Conservation (phyloP, 495 filamentous ascomycete genomes). For the Pseudevernia furfuracea region DNA sequence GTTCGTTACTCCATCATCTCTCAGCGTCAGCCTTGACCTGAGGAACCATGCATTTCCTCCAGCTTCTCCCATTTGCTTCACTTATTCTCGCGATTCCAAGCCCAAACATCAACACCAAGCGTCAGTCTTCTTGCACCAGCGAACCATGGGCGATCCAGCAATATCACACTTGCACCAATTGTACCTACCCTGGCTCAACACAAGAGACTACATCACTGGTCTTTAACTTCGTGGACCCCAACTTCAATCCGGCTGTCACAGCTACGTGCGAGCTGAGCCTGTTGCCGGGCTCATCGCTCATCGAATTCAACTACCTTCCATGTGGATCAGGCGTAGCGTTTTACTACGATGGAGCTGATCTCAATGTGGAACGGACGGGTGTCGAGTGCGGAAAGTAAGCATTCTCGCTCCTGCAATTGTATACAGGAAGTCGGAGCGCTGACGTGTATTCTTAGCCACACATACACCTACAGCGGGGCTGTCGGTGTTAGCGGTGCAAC, state of each 20-base stretch:
- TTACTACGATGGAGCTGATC: background rate
- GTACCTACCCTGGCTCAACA: background rate
- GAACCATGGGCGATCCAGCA: constrained; percentile 15
- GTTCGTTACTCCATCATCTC: background rate
- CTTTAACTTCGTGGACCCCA: constrained; percentile 5
- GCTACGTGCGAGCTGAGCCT: constrained; percentile 1
- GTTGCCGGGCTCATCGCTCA: background rate
- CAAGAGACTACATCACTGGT: background rate
- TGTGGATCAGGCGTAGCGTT: constrained; percentile 3
- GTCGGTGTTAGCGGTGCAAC: background rate
- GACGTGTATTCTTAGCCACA: background rate
- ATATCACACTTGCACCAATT: background rate
- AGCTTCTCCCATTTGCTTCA: constrained; percentile 13
- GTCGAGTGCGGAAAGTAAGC: constrained; percentile 1
- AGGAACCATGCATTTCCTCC: constrained; percentile 4
- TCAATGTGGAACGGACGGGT: background rate
- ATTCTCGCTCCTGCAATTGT: background rate
- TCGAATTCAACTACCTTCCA: background rate
- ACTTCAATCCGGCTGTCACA: background rate
- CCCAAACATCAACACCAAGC: constrained; percentile 4
- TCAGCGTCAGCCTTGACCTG: background rate
- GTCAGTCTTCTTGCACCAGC: constrained; percentile 4
- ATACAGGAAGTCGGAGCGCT: background rate
- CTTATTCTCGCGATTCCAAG: constrained; percentile 10
- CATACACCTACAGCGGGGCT: background rate